phyloP scores from a whole-genome alignment of 164 flowering plant species.

The Santalum album region DNA sequence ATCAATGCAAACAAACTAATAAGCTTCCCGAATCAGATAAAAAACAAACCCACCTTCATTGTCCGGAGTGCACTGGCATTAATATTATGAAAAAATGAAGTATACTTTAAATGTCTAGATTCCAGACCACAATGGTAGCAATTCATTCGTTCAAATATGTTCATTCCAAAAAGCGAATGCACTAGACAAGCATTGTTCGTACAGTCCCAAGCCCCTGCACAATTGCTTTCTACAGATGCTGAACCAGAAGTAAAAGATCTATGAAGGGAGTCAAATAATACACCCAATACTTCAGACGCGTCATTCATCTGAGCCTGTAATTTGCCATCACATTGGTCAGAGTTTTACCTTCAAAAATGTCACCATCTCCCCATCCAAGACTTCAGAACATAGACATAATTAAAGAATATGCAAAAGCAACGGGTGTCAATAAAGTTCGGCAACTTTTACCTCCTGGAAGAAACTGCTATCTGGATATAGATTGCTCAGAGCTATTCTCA shows the following conservation, averaged over 20 bases:
- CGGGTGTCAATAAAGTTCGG: background rate
- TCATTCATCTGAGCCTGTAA: slow-evolving; percentile 97
- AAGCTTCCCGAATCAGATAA: background rate
- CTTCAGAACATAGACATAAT: background rate
- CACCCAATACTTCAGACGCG: slow-evolving; percentile 95
- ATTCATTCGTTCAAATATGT: slow-evolving; percentile 80
- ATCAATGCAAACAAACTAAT: background rate
- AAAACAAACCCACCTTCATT: slow-evolving; percentile 55
- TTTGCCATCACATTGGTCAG: slow-evolving; percentile 11
- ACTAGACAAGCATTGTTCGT: slow-evolving; percentile 57
- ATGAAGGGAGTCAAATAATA: slow-evolving; percentile 91
- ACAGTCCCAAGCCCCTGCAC: slow-evolving; percentile 78
- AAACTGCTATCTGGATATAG: slow-evolving; percentile 89
- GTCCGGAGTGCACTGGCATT: slow-evolving; percentile 92
- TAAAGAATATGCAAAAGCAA: background rate
- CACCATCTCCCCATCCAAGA: background rate
- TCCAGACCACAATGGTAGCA: slow-evolving; percentile 73
- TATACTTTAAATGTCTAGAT: slow-evolving; percentile 81
- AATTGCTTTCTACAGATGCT: slow-evolving; percentile 44
- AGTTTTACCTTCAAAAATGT: background rate
- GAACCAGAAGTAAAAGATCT: slow-evolving; percentile 41
- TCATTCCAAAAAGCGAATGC: slow-evolving; percentile 88
- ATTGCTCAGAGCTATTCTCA: slow-evolving; percentile 88
- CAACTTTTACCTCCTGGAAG: slow-evolving; percentile 70
- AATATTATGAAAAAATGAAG: slow-evolving; percentile 86